Evolutionary conservation across 352 stramenopile species (phyloP).

Genomic region (Phytopythium litorale): DNA sequence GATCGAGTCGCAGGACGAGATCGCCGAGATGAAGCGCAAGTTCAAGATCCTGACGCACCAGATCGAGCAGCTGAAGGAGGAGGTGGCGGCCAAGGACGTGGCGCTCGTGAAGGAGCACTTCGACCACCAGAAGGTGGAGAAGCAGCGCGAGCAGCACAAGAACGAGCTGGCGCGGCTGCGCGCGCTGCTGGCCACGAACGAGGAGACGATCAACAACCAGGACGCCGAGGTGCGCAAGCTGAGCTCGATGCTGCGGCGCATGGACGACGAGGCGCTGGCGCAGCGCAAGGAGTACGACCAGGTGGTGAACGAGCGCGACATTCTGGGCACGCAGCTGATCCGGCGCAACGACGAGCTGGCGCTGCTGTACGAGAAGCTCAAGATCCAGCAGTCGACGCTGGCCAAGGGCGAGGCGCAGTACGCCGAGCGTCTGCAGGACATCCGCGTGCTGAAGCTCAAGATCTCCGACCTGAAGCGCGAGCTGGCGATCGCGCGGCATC

Average conservation of each 20-base stretch:
- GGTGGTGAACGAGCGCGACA: slow-evolving; percentile 96
- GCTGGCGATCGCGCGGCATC: slow-evolving; percentile 87
- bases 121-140: slow-evolving; percentile 94
- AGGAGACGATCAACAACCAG: slow-evolving; percentile 93
- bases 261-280: slow-evolving; percentile 92
- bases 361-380: slow-evolving; percentile 97
- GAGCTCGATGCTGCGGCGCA: slow-evolving; percentile 87
- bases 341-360: slow-evolving; percentile 95
- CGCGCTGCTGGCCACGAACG: slow-evolving; percentile 81
- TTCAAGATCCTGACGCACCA: slow-evolving; percentile 97
- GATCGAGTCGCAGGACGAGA: slow-evolving; percentile 95
- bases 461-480: slow-evolving; percentile 92
- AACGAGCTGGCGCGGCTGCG: slow-evolving; percentile 92
- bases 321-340: slow-evolving; percentile 96
- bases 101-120: slow-evolving; percentile 96
- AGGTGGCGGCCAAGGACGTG: slow-evolving; percentile 94
- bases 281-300: slow-evolving; percentile 96
- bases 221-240: slow-evolving; percentile 93
- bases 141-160: slow-evolving; percentile 92
- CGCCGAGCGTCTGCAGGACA: slow-evolving; percentile 91
- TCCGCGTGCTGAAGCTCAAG: slow-evolving; percentile 95
- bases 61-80: slow-evolving; percentile 96
- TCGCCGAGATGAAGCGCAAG: slow-evolving; percentile 95
- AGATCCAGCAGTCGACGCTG: slow-evolving; percentile 94
- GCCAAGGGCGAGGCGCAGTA: slow-evolving; percentile 93